Base-by-base conservation (phyloP, 179 eudicot species). In the Vitellaria paradoxa region DNA sequence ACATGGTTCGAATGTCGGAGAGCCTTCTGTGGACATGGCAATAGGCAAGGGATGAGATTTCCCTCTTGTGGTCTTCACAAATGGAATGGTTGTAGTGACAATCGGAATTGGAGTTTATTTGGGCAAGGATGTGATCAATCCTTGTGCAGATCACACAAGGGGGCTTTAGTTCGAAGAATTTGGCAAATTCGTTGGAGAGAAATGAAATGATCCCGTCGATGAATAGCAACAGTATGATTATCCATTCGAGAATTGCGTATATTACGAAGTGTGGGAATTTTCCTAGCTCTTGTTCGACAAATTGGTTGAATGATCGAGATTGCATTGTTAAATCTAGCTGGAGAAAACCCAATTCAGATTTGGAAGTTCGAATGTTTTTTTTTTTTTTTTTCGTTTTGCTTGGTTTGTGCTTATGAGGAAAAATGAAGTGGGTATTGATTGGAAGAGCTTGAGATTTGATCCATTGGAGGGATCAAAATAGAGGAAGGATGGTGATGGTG, bases 91-190 rank as follows among this genome's bases (percentile, higher is more conserved):
- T 93, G 79, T 86, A 83, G 72, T 88, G 91, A 70, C 87, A 30
- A 30, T 2, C 2, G 2, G 37, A 88, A 45, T 82, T 84, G 0
- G 91, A 80, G 66, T 83, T 83, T 30, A 77, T 86, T 7, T 86
- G 85, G 5, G 87, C 87, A 10, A 91, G 77, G 56, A 87, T 79
- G 75, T 90, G 98, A 78, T 91, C 97, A 52, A 92, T 89, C 82
- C 99, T 84, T 0, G 97, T 85, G 78, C 99, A 96, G 65, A 96
- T 82, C 72, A 92, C 71, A 79, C 99, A 96, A 3, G 99, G 98
- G 55, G 86, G 70, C 81, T 76, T 85, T 42, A 96, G 70, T 52
- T 85, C 93, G 74, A 97, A 96, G 72, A 84, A 87, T 13, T 82
- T 86, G 67, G 98, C 97, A 82, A 90, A 89, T 78, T 88, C 91